Evolutionary conservation across 306 rosid genomes (phyloP).

Genomic region (Calophaca sinica): DNA sequence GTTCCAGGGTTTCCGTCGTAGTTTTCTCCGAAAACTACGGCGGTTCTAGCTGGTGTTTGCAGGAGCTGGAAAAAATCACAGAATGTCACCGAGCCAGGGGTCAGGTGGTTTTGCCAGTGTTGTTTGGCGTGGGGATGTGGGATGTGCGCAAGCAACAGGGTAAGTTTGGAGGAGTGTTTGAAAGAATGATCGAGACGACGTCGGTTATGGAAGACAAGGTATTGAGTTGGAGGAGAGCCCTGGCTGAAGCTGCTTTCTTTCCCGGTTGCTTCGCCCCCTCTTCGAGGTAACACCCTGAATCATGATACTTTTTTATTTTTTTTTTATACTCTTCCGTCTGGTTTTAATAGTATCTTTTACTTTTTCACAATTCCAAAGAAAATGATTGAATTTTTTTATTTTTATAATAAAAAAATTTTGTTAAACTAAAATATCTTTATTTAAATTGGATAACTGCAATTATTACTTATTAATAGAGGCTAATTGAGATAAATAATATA

Average conservation of each 20-base stretch:
- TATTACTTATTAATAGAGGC: too few species aligned
- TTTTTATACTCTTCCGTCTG: too few species aligned
- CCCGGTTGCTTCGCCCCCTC: neutral
- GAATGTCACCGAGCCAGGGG: constrained; percentile 5
- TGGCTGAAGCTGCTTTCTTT: constrained; percentile 18
- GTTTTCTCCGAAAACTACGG: neutral
- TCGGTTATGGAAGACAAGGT: neutral
- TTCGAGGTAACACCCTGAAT: neutral
- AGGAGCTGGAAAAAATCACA: constrained; percentile 3
- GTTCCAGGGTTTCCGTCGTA: neutral
- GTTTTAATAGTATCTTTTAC: too few species aligned
- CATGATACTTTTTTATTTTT: too few species aligned
- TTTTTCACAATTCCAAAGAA: too few species aligned
- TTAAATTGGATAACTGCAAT: too few species aligned
- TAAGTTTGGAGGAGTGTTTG: constrained; percentile 21
- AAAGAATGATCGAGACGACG: neutral
- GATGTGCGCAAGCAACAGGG: constrained; percentile 10
- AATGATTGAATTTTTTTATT: too few species aligned
- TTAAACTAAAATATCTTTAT: too few species aligned
- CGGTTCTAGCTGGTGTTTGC: neutral
- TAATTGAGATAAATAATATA: too few species aligned
- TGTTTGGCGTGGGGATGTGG: neutral
- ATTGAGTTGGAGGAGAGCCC: constrained; percentile 15
- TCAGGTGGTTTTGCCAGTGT: constrained; percentile 2
- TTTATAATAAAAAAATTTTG: too few species aligned